Conservation (phyloP, 192 early-diverging fungal genomes). For the Gigaspora rosea region DNA sequence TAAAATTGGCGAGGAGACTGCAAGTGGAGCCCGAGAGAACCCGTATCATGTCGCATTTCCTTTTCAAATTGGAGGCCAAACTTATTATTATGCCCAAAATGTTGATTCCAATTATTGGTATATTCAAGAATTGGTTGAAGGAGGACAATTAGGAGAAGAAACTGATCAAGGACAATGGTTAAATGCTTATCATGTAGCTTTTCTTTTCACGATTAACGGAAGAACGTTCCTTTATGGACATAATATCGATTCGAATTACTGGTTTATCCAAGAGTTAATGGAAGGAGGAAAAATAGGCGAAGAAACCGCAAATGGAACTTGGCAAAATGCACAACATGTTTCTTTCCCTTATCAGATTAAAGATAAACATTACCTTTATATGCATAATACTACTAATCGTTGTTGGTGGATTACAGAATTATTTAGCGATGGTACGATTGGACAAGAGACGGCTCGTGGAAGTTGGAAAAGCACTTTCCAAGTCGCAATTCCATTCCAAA, state of each 20-base stretch:
- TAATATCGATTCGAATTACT: neutral
- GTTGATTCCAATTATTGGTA: neutral
- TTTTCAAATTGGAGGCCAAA: neutral
- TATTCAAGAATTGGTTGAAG: constrained; percentile 4
- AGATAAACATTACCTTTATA: constrained; percentile 1
- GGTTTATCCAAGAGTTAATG: constrained; percentile 8
- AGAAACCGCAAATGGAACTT: neutral
- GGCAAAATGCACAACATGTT: neutral
- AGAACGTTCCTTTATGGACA: constrained; percentile 10
- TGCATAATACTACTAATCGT: neutral
- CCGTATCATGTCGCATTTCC: neutral
- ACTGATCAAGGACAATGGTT: neutral
- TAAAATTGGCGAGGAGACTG: neutral
- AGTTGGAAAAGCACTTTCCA: neutral
- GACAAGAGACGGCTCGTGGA: neutral
- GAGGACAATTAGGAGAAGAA: neutral
- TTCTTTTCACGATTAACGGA: neutral
- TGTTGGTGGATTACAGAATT: neutral
- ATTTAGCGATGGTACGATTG: neutral
- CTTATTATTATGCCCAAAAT: constrained; percentile 15
- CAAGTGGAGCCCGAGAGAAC: neutral
- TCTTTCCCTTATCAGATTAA: neutral
- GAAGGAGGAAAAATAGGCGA: constrained; percentile 2
- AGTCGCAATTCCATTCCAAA: neutral
- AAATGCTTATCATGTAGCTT: neutral